Evolutionary conservation across 371 early-diverging fungal species (phyloP).

Genomic region (Mortierella sp.): DNA sequence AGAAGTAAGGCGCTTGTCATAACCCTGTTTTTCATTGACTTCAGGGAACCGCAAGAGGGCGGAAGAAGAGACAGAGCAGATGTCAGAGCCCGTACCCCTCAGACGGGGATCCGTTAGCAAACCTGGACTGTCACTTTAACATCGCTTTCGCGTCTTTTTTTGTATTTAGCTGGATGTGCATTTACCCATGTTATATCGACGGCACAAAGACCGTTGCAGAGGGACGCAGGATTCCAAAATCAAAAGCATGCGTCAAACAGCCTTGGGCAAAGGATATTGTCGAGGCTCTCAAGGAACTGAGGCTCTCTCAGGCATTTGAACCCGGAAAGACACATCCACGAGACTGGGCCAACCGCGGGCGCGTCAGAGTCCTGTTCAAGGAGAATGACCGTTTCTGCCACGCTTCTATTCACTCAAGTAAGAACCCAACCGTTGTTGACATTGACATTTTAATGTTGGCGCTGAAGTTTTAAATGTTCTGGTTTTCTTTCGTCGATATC

Average conservation of each 20-base stretch:
- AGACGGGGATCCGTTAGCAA: too few relatives aligned
- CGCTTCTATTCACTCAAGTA: conserved; percentile 44
- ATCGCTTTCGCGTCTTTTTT: not conserved
- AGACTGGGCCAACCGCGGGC: conserved; percentile 72
- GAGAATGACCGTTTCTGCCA: conserved; percentile 52
- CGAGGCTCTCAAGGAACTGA: conserved; percentile 66
- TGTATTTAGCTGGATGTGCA: conserved; percentile 67
- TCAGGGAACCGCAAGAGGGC: not conserved
- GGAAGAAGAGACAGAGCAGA: too few relatives aligned
- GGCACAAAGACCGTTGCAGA: conserved; percentile 60
- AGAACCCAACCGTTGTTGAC: too few relatives aligned
- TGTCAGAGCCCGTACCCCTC: too few relatives aligned
- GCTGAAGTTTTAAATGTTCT: not conserved
- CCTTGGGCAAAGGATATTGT: conserved; percentile 78
- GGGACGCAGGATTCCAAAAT: conserved; percentile 65
- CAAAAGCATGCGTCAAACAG: conserved; percentile 59
- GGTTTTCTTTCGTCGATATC: not conserved
- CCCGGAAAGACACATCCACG: conserved; percentile 66
- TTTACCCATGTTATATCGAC: conserved; percentile 79
- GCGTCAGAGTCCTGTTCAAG: conserved; percentile 66
- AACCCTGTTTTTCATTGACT: not conserved
- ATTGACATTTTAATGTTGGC: too few relatives aligned
- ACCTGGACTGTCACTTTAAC: too few relatives aligned
- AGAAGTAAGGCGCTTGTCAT: too few relatives aligned
- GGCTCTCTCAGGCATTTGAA: conserved; percentile 70